Base-by-base conservation (phyloP, 192 early-diverging fungal species). In the Phycomyces nitens region DNA sequence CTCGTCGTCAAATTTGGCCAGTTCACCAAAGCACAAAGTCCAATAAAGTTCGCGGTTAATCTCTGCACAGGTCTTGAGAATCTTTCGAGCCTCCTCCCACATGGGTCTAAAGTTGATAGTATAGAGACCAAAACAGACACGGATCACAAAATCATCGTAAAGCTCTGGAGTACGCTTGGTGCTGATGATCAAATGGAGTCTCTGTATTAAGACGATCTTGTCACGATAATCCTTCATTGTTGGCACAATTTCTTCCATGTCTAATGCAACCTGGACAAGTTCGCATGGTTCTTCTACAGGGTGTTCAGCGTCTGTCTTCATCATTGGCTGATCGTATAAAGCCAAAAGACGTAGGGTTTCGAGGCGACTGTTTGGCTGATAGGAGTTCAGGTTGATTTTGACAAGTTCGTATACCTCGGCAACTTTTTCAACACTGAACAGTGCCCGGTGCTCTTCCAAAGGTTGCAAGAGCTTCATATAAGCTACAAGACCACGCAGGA, bases 91-190 rank as follows among this genome's bases (percentile, higher is more conserved):
- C 62, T 95, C 91, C 9, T 88, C 68, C 92, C 93, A 96, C 16
- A 97, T 64, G 6, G 90, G 85, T 26, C 84, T 85, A 53, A 98
- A 91, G 68, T 93, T 93, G 41, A 90, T 82, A 12, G 88, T 87
- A 38, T 94, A 80, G 41, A 91, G 75, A 16, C 83, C 88, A 38
- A 96, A 72, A 60, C 85, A 70, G 27, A 87, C 79, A 44, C 83
- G 83, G 56, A 87, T 78, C 21, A 88, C 78, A 16, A 83, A 79
- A 24, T 86, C 80, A 54, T 70, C 67, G 79, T 92, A 96, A n/a
- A 88, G 53, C 42, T 79, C 78, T 1, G 95, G 92, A 15, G 92
- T 54, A 34, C 82, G 76, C 15, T 82, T 76, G 42, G 82, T 82
- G 7, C 73, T 65, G 4, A 88, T 69, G 26, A 95, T 75, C 2